phyloP scores from a whole-genome alignment of 805 yeast species.

The Cyberlindnera mrakii region DNA sequence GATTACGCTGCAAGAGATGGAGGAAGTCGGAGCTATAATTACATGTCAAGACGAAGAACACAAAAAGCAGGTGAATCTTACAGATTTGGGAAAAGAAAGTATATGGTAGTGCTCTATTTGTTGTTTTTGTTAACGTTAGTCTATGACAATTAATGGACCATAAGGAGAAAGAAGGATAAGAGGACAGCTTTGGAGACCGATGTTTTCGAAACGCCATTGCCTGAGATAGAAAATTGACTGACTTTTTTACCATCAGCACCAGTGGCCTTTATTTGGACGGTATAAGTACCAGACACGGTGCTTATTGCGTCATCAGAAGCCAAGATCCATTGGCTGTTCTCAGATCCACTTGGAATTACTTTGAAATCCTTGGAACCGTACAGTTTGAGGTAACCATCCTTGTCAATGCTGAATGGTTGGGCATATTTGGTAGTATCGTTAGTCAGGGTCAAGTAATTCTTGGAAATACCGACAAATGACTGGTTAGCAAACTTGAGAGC shows the following conservation, averaged over 20 bases:
- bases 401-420: constrained; percentile 6
- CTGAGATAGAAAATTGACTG: no score
- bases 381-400: constrained; percentile 7
- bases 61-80: constrained; percentile 12
- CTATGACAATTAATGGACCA: not conserved
- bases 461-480: constrained; percentile 4
- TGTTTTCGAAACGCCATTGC: no score
- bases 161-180: not conserved
- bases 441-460: constrained; percentile 7
- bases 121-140: no score
- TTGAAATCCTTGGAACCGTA: constrained; percentile 5
- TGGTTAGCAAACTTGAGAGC: not conserved
- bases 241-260: constrained; percentile 1
- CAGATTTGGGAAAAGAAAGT: constrained; percentile 21
- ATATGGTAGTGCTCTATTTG: constrained; percentile 16
- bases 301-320: constrained; percentile 9
- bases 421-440: constrained; percentile 2
- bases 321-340: constrained; percentile 8
- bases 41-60: constrained; percentile 16
- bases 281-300: not conserved
- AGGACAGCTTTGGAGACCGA: not conserved
- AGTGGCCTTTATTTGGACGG: constrained; percentile 3
- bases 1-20: constrained; percentile 12
- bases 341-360: constrained; percentile 8
- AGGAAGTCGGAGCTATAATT: constrained; percentile 6